These are phyloP conservation scores for Leucosporidium creatinivorum DNA, from an alignment of 768 basidiomycete species.

Conservation along the genomic window DNA sequence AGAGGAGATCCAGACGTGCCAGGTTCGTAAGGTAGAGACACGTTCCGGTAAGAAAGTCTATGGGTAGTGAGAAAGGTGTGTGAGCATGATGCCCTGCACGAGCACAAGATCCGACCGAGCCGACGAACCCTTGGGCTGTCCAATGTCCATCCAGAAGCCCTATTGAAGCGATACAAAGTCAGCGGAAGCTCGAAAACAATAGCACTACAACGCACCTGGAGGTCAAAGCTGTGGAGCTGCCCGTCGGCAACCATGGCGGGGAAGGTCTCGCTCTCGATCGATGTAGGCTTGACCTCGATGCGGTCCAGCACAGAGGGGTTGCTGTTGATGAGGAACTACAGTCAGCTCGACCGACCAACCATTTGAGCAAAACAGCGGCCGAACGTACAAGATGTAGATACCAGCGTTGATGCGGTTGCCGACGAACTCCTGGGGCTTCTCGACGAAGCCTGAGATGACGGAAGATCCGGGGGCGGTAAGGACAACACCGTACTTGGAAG, in stretches of 20 bases:
- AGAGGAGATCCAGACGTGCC: background rate
- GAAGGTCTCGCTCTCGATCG: conserved; percentile 50
- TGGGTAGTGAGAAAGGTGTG: too few relatives aligned
- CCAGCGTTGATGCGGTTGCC: conserved; percentile 51
- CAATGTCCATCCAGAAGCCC: conserved; percentile 50
- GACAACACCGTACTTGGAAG: conserved; percentile 49
- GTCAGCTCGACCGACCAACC: too few relatives aligned
- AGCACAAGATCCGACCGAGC: too few relatives aligned
- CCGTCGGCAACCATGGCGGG: conserved; percentile 45
- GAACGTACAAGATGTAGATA: conserved; percentile 51
- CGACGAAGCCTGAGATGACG: conserved; percentile 48
- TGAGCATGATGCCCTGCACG: too few relatives aligned
- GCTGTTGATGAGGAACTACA: too few relatives aligned
- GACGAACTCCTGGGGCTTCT: conserved; percentile 49
- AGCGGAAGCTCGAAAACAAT: too few relatives aligned
- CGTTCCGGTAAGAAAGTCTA: conserved; percentile 41
- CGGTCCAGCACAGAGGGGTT: too few relatives aligned
- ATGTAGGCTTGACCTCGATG: conserved; percentile 43
- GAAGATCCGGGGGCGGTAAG: conserved; percentile 45
- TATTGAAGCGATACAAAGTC: too few relatives aligned
- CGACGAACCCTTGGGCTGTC: conserved; percentile 44
- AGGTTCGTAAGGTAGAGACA: conserved; percentile 47
- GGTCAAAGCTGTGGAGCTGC: conserved; percentile 48
- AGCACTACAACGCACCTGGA: conserved; percentile 28
- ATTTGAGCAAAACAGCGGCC: conserved; percentile 38